Evolutionary conservation across 345 rosid genomes (phyloP), one percentile per base, ranked within the genome.

Genomic region (Clausena lansium): DNA sequence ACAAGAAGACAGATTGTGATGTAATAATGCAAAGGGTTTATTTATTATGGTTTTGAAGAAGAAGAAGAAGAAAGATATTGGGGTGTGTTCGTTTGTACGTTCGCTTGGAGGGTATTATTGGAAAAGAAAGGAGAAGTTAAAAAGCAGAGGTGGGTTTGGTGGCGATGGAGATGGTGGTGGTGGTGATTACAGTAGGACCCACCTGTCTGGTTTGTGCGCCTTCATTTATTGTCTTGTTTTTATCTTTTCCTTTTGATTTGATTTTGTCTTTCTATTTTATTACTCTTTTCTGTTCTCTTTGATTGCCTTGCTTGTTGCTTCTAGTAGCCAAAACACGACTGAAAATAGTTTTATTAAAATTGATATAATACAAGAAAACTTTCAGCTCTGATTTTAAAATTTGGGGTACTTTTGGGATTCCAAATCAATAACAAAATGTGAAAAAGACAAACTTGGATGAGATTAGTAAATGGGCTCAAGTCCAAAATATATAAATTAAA

Each of bases 171-270:
- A 74, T 47, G 74, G 77, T 58, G 67, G 76, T 55, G 77, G 64
- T 67, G 79, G 78, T 68, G 84, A 74, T 47, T 35, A 30, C 19
- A 67, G 82, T 58, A 77, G 83, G 83, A 15, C 86, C 89, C 79
- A 66, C 82, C 62, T 89, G 91, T 87, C 90, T 68, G 86, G 74
- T 75, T 82, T 58, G 35, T 78, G 82, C 79, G 61, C 68, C 75
- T 57, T 80, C 78, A 61, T 76, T 70, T 11, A 58, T 30, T 30
- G 32, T 30, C n/a, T 39, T 58, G n/a, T 41, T 41, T 41, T 20
- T 2, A 45, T 32, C 47, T 2, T 36, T 32, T 36, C 20, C n/a
- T 45, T 6, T 6, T 5, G 13, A 27, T 0, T 38, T 32, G 13
- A 3, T 11, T 66, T 30, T 30, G 32, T 30, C 32, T 30, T 32